phyloP scores from a whole-genome alignment of 192 early-diverging fungal genomes.

The Geranomyces variabilis region DNA sequence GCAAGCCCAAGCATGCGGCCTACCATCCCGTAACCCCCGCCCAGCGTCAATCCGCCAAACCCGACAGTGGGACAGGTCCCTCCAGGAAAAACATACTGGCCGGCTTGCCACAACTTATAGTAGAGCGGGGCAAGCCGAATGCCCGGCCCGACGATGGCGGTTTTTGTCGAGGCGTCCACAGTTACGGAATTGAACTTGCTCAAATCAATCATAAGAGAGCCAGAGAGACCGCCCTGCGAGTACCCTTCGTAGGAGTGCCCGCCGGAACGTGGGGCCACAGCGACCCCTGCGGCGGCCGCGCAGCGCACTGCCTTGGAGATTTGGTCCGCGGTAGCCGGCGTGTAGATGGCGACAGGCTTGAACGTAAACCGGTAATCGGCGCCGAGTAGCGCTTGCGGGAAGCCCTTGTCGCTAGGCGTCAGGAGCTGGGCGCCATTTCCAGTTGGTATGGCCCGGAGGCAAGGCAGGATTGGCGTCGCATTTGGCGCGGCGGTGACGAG shows the following conservation, averaged over 20 bases:
- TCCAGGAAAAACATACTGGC: background rate
- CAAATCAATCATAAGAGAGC: slow-evolving; percentile 5
- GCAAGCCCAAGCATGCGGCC: slow-evolving; percentile 16
- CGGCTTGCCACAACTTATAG: background rate
- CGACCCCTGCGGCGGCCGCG: background rate
- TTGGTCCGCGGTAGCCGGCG: too few species aligned
- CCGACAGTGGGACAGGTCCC: slow-evolving; percentile 12
- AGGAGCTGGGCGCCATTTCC: too few species aligned
- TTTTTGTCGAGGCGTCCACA: background rate
- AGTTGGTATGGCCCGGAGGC: too few species aligned
- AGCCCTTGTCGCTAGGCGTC: too few species aligned
- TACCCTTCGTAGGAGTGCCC: slow-evolving; percentile 21
- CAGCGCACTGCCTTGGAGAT: too few species aligned
- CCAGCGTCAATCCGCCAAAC: background rate
- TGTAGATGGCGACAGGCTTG: too few species aligned
- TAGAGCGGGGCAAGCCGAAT: slow-evolving; percentile 1
- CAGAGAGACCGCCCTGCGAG: background rate
- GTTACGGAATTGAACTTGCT: background rate
- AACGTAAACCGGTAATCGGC: too few species aligned
- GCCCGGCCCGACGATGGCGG: background rate
- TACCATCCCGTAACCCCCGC: slow-evolving; percentile 13
- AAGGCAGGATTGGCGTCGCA: too few species aligned
- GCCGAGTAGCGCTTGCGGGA: too few species aligned
- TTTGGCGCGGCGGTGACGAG: too few species aligned
- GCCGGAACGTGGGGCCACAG: background rate